phyloP scores from a whole-genome alignment of 305 asterid species.

The Solanum chacoense region DNA sequence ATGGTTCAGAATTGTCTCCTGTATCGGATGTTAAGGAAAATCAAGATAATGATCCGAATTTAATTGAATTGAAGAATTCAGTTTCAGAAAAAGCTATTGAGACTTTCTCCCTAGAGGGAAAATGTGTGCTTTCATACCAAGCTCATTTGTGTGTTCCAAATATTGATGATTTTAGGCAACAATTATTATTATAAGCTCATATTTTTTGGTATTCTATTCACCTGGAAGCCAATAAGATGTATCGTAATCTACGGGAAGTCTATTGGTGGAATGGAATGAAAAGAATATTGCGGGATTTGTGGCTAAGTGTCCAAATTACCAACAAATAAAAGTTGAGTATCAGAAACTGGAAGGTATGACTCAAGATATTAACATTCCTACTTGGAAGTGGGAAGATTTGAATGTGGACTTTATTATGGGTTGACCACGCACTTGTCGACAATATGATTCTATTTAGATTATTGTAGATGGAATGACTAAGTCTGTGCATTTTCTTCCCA shows the following conservation, averaged over 20 bases:
- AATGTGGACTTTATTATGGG: not conserved
- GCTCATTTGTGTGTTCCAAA: not conserved
- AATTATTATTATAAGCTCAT: not conserved
- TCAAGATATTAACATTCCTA: not conserved
- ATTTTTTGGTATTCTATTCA: no score
- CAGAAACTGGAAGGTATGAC: not conserved
- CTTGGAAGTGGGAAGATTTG: not conserved
- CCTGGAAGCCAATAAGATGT: no score
- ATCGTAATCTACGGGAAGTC: not conserved
- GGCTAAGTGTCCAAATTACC: not conserved
- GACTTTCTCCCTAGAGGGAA: not conserved
- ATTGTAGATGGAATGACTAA: not conserved
- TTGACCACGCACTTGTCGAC: not conserved
- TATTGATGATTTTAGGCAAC: not conserved
- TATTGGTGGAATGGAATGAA: not conserved
- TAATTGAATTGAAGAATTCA: not conserved
- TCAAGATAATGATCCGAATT: no score
- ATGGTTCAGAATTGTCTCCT: not conserved
- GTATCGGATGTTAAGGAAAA: not conserved
- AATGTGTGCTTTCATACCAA: not conserved
- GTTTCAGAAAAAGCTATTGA: not conserved
- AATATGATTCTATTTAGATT: not conserved
- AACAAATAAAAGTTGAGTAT: not conserved
- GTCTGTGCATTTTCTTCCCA: not conserved
- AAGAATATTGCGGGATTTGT: not conserved